Percentiles rank a stretch among this genome's conserved stretches.
phyloP scores from a whole-genome alignment of 306 rosid genomes.

The Vigna angularis region DNA sequence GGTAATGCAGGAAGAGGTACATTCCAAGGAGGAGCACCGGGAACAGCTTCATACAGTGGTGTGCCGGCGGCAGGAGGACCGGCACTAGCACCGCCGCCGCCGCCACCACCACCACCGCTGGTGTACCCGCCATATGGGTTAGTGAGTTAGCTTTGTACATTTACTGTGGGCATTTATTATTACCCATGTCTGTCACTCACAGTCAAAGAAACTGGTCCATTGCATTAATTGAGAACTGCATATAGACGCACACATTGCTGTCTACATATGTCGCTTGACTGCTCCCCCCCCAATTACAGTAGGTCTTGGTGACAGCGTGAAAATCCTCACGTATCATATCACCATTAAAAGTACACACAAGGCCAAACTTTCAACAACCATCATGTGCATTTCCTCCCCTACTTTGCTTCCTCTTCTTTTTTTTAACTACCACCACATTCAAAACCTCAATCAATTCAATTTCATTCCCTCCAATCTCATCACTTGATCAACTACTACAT shows the following conservation, averaged over 20 bases:
- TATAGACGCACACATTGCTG: conserved; percentile 49
- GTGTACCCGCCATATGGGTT: conserved; percentile 80
- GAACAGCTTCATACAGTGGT: conserved; percentile 50
- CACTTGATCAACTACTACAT: neutral
- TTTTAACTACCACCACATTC: neutral
- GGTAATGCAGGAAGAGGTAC: conserved; percentile 61
- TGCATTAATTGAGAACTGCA: conserved; percentile 52
- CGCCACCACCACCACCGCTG: conserved; percentile 45
- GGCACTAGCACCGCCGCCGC: conserved; percentile 32
- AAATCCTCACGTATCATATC: conserved; percentile 42
- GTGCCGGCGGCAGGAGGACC: conserved; percentile 58
- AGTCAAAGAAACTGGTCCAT: conserved; percentile 60
- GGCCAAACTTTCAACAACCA: conserved; percentile 4
- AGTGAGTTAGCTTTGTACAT: conserved; percentile 51
- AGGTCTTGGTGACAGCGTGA: conserved; percentile 49
- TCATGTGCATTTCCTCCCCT: conserved; percentile 26
- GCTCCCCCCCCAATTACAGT: conserved; percentile 53
- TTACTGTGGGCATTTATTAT: conserved; percentile 39
- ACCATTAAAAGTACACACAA: conserved; percentile 28
- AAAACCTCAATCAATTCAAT: neutral
- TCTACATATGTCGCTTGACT: conserved; percentile 50
- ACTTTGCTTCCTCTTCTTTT: neutral
- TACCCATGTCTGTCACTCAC: conserved; percentile 32
- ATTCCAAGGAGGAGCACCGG: conserved; percentile 59
- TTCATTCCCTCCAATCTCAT: neutral